Evolutionary conservation across 2,329 filamentous ascomycete genomes (phyloP).

Genomic region (Aspergillus flavus): DNA sequence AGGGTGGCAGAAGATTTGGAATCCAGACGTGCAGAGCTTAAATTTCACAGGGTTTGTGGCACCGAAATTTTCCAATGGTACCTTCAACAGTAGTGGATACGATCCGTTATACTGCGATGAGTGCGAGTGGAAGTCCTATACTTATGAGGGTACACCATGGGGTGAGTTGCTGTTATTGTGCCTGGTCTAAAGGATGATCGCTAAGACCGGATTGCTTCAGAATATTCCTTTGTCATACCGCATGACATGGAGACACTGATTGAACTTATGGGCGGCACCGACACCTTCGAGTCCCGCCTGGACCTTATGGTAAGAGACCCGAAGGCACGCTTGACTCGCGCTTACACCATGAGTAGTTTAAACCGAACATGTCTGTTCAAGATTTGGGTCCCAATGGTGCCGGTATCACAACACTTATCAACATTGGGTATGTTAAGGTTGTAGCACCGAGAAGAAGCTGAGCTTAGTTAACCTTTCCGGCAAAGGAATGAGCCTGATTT

Average conservation of each 20-base stretch:
- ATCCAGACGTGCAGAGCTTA: constrained; percentile 58
- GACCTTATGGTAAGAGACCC: constrained; percentile 52
- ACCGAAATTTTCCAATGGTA: constrained; percentile 54
- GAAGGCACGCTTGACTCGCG: not conserved
- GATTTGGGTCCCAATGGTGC: constrained; percentile 34
- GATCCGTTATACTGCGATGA: constrained; percentile 60
- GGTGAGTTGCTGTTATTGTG: constrained; percentile 22
- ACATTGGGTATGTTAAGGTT: constrained; percentile 39
- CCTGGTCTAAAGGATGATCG: no score
- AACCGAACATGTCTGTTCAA: constrained; percentile 32
- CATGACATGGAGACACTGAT: constrained; percentile 65
- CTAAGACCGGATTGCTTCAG: constrained; percentile 17
- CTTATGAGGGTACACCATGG: constrained; percentile 66
- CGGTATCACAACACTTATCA: constrained; percentile 58
- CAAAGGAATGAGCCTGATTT: constrained; percentile 68
- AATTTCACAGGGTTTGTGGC: constrained; percentile 61
- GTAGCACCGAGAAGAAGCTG: not conserved
- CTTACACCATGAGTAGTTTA: constrained; percentile 43
- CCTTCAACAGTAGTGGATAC: constrained; percentile 49
- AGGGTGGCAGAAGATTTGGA: constrained; percentile 76
- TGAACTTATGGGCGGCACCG: constrained; percentile 54
- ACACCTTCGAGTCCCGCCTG: constrained; percentile 59
- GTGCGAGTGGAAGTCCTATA: constrained; percentile 66
- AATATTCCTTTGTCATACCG: constrained; percentile 68
- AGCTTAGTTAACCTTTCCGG: not conserved